A percentile compares a stretch with the other conserved stretches of the same genome.
Conservation (phyloP, 768 basidiomycete genomes). For the Clathrus columnatus region DNA sequence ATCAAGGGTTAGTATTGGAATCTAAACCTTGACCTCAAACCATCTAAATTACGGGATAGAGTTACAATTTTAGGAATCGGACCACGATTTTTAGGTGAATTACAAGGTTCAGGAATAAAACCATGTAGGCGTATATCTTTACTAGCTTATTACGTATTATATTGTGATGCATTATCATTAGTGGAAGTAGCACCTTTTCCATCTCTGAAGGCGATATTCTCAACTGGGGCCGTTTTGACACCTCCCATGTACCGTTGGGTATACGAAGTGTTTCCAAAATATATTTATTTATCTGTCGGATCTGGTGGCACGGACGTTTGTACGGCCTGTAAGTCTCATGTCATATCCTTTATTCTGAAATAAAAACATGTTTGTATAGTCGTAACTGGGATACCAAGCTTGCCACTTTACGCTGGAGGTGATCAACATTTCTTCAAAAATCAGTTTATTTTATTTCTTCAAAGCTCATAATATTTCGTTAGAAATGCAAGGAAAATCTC, state of each 20-base stretch:
- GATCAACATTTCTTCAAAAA: conserved; percentile 15
- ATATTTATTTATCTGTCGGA: conserved; percentile 41
- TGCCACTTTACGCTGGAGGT: conserved; percentile 61
- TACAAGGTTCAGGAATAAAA: conserved; percentile 45
- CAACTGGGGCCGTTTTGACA: conserved; percentile 60
- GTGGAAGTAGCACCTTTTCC: conserved; percentile 47
- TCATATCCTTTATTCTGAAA: not conserved
- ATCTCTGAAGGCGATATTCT: conserved; percentile 40
- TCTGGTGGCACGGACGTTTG: conserved; percentile 76
- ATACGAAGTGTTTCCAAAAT: conserved; percentile 47
- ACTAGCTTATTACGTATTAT: not conserved
- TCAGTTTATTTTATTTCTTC: not conserved
- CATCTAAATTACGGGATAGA: conserved; percentile 20
- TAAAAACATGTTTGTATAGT: conserved; percentile 37
- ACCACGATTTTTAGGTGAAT: conserved; percentile 56
- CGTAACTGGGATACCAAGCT: conserved; percentile 36
- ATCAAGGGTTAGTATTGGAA: conserved; percentile 37
- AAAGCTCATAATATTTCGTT: conserved; percentile 1
- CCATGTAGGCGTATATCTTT: conserved; percentile 33
- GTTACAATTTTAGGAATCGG: conserved; percentile 41
- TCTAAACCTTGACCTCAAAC: conserved; percentile 13
- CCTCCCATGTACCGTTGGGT: conserved; percentile 61
- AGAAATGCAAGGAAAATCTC: conserved; percentile 56
- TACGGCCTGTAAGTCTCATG: conserved; percentile 41
- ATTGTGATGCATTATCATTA: conserved; percentile 17